These are phyloP conservation scores for Kwoniella dejecticola DNA, from an alignment of 768 basidiomycete genomes.

Conservation along the genomic window DNA sequence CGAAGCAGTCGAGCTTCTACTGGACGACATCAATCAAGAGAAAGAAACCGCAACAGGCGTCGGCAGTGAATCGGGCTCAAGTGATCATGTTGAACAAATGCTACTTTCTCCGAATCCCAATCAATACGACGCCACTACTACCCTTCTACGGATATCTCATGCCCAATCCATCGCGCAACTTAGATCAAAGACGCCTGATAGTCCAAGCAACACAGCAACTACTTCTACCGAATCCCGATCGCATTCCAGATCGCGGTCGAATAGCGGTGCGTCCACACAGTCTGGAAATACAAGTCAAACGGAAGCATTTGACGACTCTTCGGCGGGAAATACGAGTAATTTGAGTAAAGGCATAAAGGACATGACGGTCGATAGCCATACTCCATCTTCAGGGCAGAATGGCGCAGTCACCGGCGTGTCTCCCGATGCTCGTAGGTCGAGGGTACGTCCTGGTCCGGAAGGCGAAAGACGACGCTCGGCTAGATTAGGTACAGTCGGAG, in stretches of 20 bases:
- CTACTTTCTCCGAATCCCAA: not conserved
- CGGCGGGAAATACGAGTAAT: not conserved
- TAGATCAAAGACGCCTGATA: slow-evolving; percentile 2
- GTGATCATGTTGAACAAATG: slow-evolving; percentile 24
- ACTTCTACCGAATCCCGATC: slow-evolving; percentile 17
- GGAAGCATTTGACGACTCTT: not conserved
- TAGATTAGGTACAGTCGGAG: slow-evolving; percentile 11
- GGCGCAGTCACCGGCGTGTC: too few species aligned
- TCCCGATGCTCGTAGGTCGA: not conserved
- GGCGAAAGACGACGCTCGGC: slow-evolving; percentile 12
- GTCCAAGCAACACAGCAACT: slow-evolving; percentile 11
- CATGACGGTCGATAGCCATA: slow-evolving; percentile 4
- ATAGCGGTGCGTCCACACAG: slow-evolving; percentile 3
- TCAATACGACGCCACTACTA: not conserved
- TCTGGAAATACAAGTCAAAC: slow-evolving; percentile 6
- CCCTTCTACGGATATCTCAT: too few species aligned
- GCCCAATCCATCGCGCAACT: too few species aligned
- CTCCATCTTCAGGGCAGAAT: too few species aligned
- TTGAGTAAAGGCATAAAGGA: slow-evolving; percentile 16
- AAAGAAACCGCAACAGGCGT: slow-evolving; percentile 1
- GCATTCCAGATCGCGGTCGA: slow-evolving; percentile 1
- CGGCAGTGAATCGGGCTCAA: slow-evolving; percentile 2
- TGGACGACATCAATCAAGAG: slow-evolving; percentile 31
- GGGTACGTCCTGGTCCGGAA: not conserved
- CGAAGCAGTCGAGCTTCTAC: slow-evolving; percentile 41